Evolutionary conservation across 2,329 filamentous ascomycete species (phyloP).

Genomic region (Fonsecaea nubica): DNA sequence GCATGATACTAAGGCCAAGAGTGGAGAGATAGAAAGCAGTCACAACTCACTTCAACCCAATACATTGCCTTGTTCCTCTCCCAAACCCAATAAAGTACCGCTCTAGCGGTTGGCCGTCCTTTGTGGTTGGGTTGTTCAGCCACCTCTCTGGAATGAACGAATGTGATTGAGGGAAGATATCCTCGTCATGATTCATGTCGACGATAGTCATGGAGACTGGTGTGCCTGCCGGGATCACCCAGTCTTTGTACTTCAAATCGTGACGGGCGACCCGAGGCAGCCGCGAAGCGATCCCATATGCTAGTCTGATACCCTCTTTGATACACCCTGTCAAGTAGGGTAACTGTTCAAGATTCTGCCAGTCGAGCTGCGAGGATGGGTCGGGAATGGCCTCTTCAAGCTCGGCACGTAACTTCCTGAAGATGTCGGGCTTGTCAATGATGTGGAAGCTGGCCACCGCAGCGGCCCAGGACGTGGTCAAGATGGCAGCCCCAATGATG

Average conservation of each 20-base stretch:
- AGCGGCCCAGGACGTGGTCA: constrained; percentile 44
- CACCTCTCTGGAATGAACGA: constrained; percentile 45
- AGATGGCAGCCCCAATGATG: constrained; percentile 43
- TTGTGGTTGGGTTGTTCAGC: constrained; percentile 33
- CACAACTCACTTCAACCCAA: constrained; percentile 50
- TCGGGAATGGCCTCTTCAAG: constrained; percentile 21
- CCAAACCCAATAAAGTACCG: constrained; percentile 27
- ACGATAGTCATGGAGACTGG: constrained; percentile 41
- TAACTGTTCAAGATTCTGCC: constrained; percentile 40
- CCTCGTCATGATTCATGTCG: constrained; percentile 43
- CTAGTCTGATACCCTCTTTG: constrained; percentile 42
- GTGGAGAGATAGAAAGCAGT: neutral
- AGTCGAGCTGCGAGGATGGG: constrained; percentile 13
- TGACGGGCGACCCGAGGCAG: constrained; percentile 35
- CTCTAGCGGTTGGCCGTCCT: constrained; percentile 21
- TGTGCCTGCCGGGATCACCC: constrained; percentile 44
- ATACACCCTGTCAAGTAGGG: constrained; percentile 44
- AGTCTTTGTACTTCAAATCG: constrained; percentile 43
- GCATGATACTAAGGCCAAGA: neutral
- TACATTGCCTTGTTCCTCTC: constrained; percentile 48
- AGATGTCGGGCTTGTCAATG: constrained; percentile 19
- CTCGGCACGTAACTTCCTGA: constrained; percentile 19
- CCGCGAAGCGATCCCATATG: constrained; percentile 33
- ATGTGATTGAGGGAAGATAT: constrained; percentile 44
- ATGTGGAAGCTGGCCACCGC: constrained; percentile 43